A percentile compares a stretch with the other conserved stretches of the same genome.
phyloP scores from a whole-genome alignment of 768 basidiomycete species.

The Amanita pallidorosea region DNA sequence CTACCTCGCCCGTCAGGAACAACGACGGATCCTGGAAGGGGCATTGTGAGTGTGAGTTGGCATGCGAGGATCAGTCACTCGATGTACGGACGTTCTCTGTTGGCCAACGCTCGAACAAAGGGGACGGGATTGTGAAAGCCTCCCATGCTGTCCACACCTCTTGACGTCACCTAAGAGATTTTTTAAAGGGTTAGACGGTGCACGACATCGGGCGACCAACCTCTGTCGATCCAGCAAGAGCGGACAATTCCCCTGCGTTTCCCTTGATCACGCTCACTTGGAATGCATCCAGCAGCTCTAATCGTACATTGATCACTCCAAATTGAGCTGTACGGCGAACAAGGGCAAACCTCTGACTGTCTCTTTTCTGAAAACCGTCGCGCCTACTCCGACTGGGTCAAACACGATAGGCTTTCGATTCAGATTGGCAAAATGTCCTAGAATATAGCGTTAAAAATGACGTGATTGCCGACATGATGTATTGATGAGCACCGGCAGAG shows the following conservation, averaged over 20 bases:
- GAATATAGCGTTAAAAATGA: not conserved
- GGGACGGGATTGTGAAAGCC: constrained; percentile 67
- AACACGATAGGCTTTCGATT: constrained; percentile 71
- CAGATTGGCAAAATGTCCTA: constrained; percentile 50
- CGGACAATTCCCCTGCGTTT: constrained; percentile 82
- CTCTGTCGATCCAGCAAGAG: constrained; percentile 66
- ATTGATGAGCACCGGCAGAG: constrained; percentile 40
- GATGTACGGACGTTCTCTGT: constrained; percentile 55
- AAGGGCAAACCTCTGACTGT: constrained; percentile 41
- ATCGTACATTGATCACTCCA: not conserved
- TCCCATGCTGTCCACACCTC: constrained; percentile 84
- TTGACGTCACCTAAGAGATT: constrained; percentile 45
- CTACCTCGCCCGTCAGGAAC: constrained; percentile 70
- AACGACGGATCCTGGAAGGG: constrained; percentile 56
- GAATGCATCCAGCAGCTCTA: constrained; percentile 65
- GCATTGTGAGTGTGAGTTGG: not conserved
- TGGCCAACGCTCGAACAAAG: constrained; percentile 63
- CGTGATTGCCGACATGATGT: not conserved
- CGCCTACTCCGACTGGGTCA: constrained; percentile 89
- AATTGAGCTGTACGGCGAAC: not conserved
- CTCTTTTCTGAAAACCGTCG: constrained; percentile 58
- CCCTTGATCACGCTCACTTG: constrained; percentile 92
- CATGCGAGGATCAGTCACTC: not conserved
- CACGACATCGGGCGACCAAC: constrained; percentile 21
- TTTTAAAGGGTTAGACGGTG: not conserved